A percentile compares a stretch with the other conserved stretches of the same genome.
phyloP scores from a whole-genome alignment of 768 basidiomycete species.

The Xanthoconium stramineum region DNA sequence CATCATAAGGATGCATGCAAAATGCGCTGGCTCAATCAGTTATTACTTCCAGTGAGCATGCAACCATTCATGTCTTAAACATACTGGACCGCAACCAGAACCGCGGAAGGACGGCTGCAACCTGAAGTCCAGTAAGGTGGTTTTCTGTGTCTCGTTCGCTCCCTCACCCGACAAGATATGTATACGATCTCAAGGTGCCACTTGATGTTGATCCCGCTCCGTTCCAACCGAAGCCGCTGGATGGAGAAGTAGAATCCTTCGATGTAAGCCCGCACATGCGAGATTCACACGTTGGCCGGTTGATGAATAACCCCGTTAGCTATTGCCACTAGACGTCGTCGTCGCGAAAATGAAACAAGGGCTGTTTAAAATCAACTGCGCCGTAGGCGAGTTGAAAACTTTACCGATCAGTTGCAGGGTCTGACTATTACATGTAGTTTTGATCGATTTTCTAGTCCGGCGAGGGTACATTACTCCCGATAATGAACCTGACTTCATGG shows the following conservation, averaged over 20 bases:
- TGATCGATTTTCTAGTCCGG: conserved; percentile 87
- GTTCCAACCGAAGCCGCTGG: conserved; percentile 69
- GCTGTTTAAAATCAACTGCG: conserved; percentile 93
- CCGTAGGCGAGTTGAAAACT: conserved; percentile 52
- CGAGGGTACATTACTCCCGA: conserved; percentile 85
- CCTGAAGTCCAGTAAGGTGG: conserved; percentile 75
- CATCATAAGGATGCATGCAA: conserved; percentile 58
- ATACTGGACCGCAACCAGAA: conserved; percentile 15
- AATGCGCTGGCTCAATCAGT: conserved; percentile 65
- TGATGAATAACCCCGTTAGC: conserved; percentile 36
- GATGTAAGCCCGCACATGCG: conserved; percentile 48
- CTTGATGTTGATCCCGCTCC: conserved; percentile 40
- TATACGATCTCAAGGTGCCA: conserved; percentile 81
- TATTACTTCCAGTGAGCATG: conserved; percentile 70
- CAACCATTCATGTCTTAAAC: not conserved
- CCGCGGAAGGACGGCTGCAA: conserved; percentile 59
- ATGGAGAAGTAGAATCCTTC: conserved; percentile 94
- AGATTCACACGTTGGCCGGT: not conserved
- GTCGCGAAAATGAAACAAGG: conserved; percentile 61
- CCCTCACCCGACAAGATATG: conserved; percentile 49
- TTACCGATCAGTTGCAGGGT: not conserved
- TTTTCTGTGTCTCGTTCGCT: not conserved
- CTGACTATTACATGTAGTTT: conserved; percentile 45
- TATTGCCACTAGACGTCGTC: conserved; percentile 63
- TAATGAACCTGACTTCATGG: conserved; percentile 78